A percentile compares a stretch with the other conserved stretches of the same genome.
phyloP scores from a whole-genome alignment of 768 basidiomycete species.

The Fomitopsis pulvina region DNA sequence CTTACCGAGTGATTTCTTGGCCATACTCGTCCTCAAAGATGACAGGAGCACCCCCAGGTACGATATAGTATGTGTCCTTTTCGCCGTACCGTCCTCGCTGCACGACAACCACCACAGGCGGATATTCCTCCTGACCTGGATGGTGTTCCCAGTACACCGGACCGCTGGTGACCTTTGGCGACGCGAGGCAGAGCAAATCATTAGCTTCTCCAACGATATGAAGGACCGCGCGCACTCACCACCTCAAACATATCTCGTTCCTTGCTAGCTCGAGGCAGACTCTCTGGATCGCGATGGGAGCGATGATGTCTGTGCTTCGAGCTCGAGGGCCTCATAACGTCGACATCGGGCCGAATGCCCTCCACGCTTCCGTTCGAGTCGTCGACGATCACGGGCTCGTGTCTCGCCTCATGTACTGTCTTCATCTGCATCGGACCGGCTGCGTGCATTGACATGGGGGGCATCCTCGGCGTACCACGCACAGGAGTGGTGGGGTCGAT shows the following conservation, averaged over 20 bases:
- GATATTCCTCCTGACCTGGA: conserved; percentile 13
- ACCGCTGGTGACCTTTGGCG: background rate
- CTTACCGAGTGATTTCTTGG: conserved; percentile 55
- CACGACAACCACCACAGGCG: conserved; percentile 23
- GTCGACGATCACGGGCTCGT: conserved; percentile 17
- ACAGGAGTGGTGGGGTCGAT: conserved; percentile 14
- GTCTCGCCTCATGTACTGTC: conserved; percentile 9
- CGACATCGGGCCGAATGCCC: conserved; percentile 17
- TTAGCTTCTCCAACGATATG: background rate
- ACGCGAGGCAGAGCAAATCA: background rate
- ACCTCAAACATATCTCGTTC: background rate
- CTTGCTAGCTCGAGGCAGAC: background rate
- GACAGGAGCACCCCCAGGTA: conserved; percentile 58
- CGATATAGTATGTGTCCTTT: conserved; percentile 44
- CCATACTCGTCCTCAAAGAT: conserved; percentile 64
- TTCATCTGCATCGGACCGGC: conserved; percentile 6
- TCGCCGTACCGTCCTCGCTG: conserved; percentile 23
- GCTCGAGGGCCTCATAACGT: background rate
- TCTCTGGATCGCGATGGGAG: background rate
- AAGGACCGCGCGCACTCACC: background rate
- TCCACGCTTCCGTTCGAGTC: conserved; percentile 8
- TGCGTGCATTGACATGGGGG: background rate
- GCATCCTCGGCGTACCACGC: conserved; percentile 12
- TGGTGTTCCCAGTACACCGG: background rate
- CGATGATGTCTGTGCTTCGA: background rate